These are phyloP conservation scores for Colletotrichum sp. DNA, from an alignment of 2,329 filamentous ascomycete species.

Conservation along the genomic window DNA sequence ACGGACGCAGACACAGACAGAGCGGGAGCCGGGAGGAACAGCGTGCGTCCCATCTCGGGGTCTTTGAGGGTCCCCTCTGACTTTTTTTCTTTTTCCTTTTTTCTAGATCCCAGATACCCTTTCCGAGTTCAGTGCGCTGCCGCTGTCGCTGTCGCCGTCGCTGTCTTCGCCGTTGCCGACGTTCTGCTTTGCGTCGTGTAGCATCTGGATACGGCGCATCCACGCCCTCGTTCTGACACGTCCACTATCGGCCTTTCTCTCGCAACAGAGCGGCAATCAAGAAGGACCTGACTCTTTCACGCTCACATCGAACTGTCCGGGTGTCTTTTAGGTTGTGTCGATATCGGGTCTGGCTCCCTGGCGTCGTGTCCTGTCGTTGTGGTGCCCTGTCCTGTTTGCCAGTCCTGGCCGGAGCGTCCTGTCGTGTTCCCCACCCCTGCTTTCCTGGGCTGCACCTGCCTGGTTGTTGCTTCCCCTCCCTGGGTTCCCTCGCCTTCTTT, in stretches of 20 bases:
- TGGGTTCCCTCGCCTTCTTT: conserved; percentile 11
- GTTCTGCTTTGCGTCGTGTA: not conserved
- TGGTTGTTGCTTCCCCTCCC: not conserved
- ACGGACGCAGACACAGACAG: not conserved
- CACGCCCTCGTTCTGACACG: not conserved
- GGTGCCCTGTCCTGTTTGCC: not conserved
- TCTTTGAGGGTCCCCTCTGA: not conserved
- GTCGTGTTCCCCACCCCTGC: not conserved
- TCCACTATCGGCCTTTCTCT: not conserved
- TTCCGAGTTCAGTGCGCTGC: conserved; percentile 2
- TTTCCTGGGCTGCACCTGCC: not conserved
- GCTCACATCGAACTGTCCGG: not conserved
- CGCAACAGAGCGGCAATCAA: not conserved
- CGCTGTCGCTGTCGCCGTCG: not conserved
- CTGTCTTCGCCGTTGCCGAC: not conserved
- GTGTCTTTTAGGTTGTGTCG: conserved; percentile 9
- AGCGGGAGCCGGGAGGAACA: not conserved
- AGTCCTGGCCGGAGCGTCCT: not conserved
- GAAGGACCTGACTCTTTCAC: conserved; percentile 2
- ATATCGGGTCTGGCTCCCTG: conserved; percentile 2
- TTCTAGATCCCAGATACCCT: not conserved
- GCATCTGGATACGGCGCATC: not conserved
- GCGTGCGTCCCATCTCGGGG: conserved; percentile 16
- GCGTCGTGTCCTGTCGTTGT: not conserved
- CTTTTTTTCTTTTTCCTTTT: not conserved